phyloP scores from a whole-genome alignment of 345 rosid species.

The Luvunga scandens region DNA sequence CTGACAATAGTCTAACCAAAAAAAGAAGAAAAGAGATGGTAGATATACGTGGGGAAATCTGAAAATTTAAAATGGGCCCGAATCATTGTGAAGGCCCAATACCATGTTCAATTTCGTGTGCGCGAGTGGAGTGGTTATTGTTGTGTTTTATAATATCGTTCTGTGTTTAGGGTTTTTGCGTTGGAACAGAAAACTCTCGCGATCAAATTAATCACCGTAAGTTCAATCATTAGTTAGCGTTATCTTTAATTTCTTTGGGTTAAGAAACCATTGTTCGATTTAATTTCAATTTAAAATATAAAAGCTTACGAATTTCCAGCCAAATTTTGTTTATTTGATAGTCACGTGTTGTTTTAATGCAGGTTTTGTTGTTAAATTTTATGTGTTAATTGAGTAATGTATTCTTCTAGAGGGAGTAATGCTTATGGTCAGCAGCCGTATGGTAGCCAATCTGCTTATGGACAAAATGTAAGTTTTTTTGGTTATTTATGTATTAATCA shows the following conservation, averaged over 20 bases:
- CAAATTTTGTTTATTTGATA: background rate
- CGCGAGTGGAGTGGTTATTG: background rate
- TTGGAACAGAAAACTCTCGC: background rate
- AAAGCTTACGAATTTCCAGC: background rate
- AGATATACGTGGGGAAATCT: no score
- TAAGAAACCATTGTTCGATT: background rate
- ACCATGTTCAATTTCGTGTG: background rate
- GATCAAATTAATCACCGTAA: background rate
- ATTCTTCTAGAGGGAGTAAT: conserved; percentile 67
- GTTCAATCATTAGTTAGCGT: background rate
- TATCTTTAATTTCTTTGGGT: background rate
- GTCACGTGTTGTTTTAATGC: background rate
- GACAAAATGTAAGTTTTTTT: conserved; percentile 61
- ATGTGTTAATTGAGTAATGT: conserved; percentile 44
- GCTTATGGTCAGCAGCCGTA: conserved; percentile 77
- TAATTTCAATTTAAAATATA: no score
- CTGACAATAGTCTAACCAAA: no score
- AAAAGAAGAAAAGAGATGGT: no score
- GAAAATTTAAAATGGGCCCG: no score
- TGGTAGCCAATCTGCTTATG: conserved; percentile 74
- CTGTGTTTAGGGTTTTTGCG: background rate
- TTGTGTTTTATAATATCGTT: background rate
- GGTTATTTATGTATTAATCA: background rate
- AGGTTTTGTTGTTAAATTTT: conserved; percentile 17
- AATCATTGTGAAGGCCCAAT: background rate